Percentiles rank a stretch among this genome's conserved stretches.
Evolutionary conservation across 345 rosid species (phyloP).

Genomic region (Dipteronia dyeriana): DNA sequence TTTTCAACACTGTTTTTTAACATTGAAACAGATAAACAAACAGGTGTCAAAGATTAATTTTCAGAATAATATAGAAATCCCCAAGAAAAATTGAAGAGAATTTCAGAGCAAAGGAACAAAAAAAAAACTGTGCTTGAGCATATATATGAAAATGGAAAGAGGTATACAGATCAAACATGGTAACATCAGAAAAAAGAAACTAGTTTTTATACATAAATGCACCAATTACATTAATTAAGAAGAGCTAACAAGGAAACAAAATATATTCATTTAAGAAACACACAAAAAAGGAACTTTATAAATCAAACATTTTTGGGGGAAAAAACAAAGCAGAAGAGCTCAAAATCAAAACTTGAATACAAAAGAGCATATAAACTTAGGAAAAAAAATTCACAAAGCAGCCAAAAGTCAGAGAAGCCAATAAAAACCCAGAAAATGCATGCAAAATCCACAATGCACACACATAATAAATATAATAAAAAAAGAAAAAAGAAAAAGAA

Average conservation of each 20-base stretch:
- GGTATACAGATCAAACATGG: constrained; percentile 13
- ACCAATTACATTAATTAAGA: constrained; percentile 3
- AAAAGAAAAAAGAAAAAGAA: not conserved
- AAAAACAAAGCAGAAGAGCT: not conserved
- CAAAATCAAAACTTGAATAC: not conserved
- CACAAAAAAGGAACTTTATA: not conserved
- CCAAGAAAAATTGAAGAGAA: not conserved
- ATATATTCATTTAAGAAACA: not conserved
- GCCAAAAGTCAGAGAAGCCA: not conserved
- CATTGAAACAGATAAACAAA: not conserved
- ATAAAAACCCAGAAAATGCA: constrained; percentile 5
- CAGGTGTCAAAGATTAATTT: not conserved
- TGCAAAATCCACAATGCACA: constrained; percentile 8
- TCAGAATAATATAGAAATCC: not conserved
- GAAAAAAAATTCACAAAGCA: not conserved
- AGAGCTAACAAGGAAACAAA: not conserved
- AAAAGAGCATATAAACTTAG: not conserved
- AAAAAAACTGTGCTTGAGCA: not conserved
- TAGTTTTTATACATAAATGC: not conserved
- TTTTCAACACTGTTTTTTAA: not conserved
- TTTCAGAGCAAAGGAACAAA: not conserved
- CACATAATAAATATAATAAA: not conserved
- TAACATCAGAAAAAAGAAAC: not conserved
- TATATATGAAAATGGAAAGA: not conserved
- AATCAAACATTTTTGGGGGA: not conserved